Evolutionary conservation across 192 early-diverging fungal species (phyloP), one percentile per base, ranked within the genome.

Genomic region (Linnemannia elongata): DNA sequence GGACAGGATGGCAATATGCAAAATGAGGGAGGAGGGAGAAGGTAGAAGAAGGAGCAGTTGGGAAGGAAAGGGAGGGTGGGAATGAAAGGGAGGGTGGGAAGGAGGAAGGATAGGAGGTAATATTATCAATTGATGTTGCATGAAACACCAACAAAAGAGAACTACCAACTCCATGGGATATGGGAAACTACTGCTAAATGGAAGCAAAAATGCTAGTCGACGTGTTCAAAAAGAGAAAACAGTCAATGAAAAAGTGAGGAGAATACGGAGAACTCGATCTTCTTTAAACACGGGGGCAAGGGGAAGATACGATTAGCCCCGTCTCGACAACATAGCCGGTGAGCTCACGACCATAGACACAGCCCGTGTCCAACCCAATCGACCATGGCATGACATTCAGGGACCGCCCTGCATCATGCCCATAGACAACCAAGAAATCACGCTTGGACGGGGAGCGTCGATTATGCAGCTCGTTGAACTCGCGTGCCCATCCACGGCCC

Each of bases 291-390:
- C 54, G 36, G 17, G 83, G 42, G 33, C 83, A 86, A 39, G 69
- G 36, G 18, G 75, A 75, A 1, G 79, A 81, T 8, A 60, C 10
- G 47, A 81, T 81, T 24, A 63, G 38, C 6, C 85, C 85, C 15
- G 85, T 81, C 54, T 87, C 85, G 22, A 81, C 66, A 24, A 87
- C 80, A 71, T 87, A 87, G 3, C 79, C 94, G 1, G 94, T 94
- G 74, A 96, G 77, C 55, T 91, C 57, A 8, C 92, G 84, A 20
- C 94, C 94, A 77, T 94, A 91, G 10, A 95, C 94, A 76, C 95
- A 96, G 13, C 93, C 93, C 10, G 92, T 90, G 78, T 96, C 95
- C 12, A 95, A 70, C 17, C 95, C 95, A 82, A 92, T 90, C 5
- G 93, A 90, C 68, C 89, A 89, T 0, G 72, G 45, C 77, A 89